Evolutionary conservation across 768 basidiomycete genomes (phyloP).

Genomic region (Cytidiella melzeri): DNA sequence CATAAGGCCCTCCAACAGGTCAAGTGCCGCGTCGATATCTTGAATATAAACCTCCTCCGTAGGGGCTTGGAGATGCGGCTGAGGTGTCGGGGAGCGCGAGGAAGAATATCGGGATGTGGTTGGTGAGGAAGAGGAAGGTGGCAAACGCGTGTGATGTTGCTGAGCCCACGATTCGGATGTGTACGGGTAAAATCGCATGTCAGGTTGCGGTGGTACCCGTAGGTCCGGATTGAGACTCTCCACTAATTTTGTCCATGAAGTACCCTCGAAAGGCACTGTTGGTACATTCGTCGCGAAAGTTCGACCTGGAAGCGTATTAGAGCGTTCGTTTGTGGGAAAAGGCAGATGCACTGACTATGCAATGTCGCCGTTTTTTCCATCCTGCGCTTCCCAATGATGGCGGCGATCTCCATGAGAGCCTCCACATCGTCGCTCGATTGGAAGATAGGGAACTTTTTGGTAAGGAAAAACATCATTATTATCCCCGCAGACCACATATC

Average conservation of each 20-base stretch:
- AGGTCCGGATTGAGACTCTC: conserved; percentile 71
- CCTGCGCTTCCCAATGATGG: conserved; percentile 72
- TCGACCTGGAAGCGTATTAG: conserved; percentile 50
- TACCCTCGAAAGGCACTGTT: conserved; percentile 58
- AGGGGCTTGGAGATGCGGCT: conserved; percentile 12
- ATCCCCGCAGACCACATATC: conserved; percentile 96
- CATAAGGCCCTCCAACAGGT: conserved; percentile 68
- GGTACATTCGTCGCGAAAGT: conserved; percentile 90
- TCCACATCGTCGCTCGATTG: conserved; percentile 92
- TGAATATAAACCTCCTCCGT: conserved; percentile 33
- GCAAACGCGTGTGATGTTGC: conserved; percentile 28
- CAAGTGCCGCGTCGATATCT: conserved; percentile 63
- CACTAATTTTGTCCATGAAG: conserved; percentile 70
- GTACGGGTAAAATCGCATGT: conserved; percentile 53
- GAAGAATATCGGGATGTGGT: conserved; percentile 15
- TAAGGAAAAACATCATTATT: conserved; percentile 89
- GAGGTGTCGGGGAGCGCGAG: conserved; percentile 19
- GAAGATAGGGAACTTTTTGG: conserved; percentile 89
- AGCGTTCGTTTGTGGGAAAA: background rate
- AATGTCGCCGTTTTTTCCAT: conserved; percentile 85
- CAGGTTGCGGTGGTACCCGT: conserved; percentile 42
- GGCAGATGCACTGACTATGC: conserved; percentile 55
- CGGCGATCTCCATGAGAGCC: conserved; percentile 90
- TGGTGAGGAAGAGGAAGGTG: conserved; percentile 21
- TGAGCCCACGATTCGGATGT: conserved; percentile 19